phyloP scores from a whole-genome alignment of 345 rosid genomes.

The Reutealis trisperma region DNA sequence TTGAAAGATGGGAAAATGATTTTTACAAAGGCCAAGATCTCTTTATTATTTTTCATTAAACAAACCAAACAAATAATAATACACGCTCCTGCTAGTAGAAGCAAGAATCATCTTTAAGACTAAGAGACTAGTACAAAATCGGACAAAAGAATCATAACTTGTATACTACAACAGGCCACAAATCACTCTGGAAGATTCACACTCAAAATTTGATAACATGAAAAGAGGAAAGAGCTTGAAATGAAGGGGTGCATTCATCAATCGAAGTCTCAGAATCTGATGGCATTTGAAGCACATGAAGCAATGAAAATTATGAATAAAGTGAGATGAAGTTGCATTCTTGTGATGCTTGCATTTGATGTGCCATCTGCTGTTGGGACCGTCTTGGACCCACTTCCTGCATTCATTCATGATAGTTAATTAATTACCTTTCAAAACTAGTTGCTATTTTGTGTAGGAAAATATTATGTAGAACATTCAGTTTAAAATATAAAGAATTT shows the following conservation, averaged over 20 bases:
- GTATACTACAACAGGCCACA: background rate
- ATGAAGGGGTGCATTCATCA: slow-evolving; percentile 21
- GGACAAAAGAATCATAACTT: slow-evolving; percentile 6
- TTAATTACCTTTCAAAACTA: background rate
- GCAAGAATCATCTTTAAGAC: background rate
- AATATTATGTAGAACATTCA: background rate
- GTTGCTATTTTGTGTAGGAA: too few species aligned
- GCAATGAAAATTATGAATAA: slow-evolving; percentile 1
- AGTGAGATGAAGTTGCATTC: slow-evolving; percentile 15
- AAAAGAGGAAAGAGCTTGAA: slow-evolving; percentile 30
- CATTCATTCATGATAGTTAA: background rate
- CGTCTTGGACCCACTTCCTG: slow-evolving; percentile 44
- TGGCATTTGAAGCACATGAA: slow-evolving; percentile 2
- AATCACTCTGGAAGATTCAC: slow-evolving; percentile 21
- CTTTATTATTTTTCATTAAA: slow-evolving; percentile 1
- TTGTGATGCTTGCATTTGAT: slow-evolving; percentile 20
- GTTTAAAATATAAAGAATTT: background rate
- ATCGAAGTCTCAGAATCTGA: slow-evolving; percentile 8
- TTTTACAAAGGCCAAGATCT: background rate
- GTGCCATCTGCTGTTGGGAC: slow-evolving; percentile 28
- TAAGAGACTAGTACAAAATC: background rate
- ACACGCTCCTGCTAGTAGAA: slow-evolving; percentile 2
- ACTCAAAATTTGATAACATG: slow-evolving; percentile 22
- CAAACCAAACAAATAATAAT: slow-evolving; percentile 14
- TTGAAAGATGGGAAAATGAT: background rate